Percentiles rank a stretch among this genome's conserved stretches.
These are phyloP conservation scores for Coriaria nepalensis DNA, from an alignment of 306 rosid genomes.

Conservation along the genomic window DNA sequence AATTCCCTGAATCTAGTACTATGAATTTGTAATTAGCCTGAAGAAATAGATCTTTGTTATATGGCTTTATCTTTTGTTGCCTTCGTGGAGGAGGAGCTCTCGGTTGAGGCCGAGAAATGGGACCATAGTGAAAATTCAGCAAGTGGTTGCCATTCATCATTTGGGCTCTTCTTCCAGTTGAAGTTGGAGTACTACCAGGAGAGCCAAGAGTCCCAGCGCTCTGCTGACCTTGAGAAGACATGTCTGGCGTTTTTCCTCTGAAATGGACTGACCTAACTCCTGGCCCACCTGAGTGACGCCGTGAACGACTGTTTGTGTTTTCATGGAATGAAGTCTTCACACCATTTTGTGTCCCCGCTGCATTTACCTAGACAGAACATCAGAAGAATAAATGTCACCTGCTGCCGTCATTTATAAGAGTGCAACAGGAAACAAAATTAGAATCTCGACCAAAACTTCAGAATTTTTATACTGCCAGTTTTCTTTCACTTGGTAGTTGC, in stretches of 20 bases:
- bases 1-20: conserved; percentile 69
- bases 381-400: too few species aligned
- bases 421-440: too few species aligned
- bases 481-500: too few species aligned
- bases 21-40: conserved; percentile 91
- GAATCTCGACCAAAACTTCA: too few species aligned
- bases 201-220: conserved; percentile 21
- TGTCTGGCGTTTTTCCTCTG: conserved; percentile 28
- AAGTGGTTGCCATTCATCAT: conserved; percentile 66
- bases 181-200: conserved; percentile 32
- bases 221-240: conserved; percentile 36
- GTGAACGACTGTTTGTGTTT: conserved; percentile 26
- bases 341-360: conserved; percentile 23
- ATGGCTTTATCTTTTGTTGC: conserved; percentile 60
- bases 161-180: conserved; percentile 57
- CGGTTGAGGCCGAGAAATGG: conserved; percentile 64
- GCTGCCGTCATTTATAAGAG: too few species aligned
- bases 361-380: conserved; percentile 37
- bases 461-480: too few species aligned
- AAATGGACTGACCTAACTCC: conserved; percentile 30
- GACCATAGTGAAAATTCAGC: conserved; percentile 84
- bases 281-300: conserved; percentile 32
- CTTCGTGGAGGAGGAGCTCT: conserved; percentile 72
- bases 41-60: conserved; percentile 81
- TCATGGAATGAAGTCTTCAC: conserved; percentile 24